phyloP scores from a whole-genome alignment of 805 yeast species.

The Grigorovia jiainica region DNA sequence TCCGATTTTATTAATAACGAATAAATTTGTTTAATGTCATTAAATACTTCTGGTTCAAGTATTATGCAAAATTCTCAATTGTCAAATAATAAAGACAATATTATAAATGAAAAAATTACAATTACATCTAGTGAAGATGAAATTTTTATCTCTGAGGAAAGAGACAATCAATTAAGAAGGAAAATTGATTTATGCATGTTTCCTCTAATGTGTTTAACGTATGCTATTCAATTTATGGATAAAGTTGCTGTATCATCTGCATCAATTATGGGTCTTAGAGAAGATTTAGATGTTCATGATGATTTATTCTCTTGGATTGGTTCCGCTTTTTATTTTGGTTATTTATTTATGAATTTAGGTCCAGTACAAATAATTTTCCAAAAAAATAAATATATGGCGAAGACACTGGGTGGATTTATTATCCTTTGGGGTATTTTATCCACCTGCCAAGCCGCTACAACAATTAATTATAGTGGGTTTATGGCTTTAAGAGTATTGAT shows the following conservation, averaged over 20 bases:
- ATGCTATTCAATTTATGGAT: constrained; percentile 51
- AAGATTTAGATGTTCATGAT: constrained; percentile 36
- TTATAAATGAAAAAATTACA: too few species aligned
- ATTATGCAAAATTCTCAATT: too few species aligned
- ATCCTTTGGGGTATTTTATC: constrained; percentile 56
- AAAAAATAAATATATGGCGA: constrained; percentile 43
- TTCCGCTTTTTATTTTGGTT: constrained; percentile 55
- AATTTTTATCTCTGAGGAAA: constrained; percentile 9
- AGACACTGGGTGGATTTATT: constrained; percentile 38
- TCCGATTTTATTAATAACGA: too few species aligned
- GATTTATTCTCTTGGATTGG: constrained; percentile 45
- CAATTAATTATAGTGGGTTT: constrained; percentile 35
- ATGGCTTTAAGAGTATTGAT: constrained; percentile 39
- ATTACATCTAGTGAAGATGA: too few species aligned
- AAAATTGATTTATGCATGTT: constrained; percentile 43
- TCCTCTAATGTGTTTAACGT: constrained; percentile 41
- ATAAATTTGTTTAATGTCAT: too few species aligned
- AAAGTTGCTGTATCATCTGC: constrained; percentile 44
- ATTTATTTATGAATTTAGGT: constrained; percentile 42
- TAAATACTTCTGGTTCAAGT: too few species aligned
- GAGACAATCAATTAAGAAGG: constrained; percentile 30
- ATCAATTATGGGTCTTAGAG: constrained; percentile 41
- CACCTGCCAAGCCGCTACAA: constrained; percentile 40
- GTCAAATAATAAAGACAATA: too few species aligned
- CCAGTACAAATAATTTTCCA: constrained; percentile 32